Conservation (phyloP, 1,284 basidiomycete genomes). For the Sparassis latifolia region DNA sequence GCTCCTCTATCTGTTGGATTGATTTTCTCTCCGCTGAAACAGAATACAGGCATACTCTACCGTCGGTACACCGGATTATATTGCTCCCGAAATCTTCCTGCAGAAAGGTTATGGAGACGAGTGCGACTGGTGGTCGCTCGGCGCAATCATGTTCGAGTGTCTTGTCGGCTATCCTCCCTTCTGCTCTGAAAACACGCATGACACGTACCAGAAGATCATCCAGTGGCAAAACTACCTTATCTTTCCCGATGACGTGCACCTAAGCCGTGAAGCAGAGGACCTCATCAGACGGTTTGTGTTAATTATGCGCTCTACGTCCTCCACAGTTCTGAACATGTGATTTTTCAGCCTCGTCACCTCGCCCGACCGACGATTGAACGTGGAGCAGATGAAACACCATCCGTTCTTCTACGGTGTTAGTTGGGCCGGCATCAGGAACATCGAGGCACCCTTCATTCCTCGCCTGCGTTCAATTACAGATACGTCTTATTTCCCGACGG, state of each 20-base stretch:
- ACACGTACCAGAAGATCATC: conserved; percentile 98
- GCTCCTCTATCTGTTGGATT: conserved; percentile 20
- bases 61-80: conserved; percentile 98
- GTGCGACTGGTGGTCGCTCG: conserved; percentile 97
- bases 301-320: too few species aligned
- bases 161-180: conserved; percentile 96
- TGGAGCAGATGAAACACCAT: conserved; percentile 90
- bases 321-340: neutral
- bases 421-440: conserved; percentile 86
- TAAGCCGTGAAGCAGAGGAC: conserved; percentile 90
- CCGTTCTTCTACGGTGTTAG: conserved; percentile 97
- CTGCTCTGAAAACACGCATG: conserved; percentile 95
- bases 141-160: conserved; percentile 99
- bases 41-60: conserved; percentile 84
- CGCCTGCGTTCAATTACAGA: conserved; percentile 90
- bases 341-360: conserved; percentile 73
- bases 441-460: conserved; percentile 95
- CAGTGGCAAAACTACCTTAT: conserved; percentile 88
- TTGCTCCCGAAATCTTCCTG: conserved; percentile 97
- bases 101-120: conserved; percentile 98
- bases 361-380: conserved; percentile 71
- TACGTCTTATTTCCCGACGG: conserved; percentile 95
- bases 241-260: conserved; percentile 96
- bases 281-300: conserved; percentile 69
- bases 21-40: neutral